These are phyloP conservation scores for Triticum urartu DNA, from an alignment of 176 grass and related monocot species.

Conservation along the genomic window DNA sequence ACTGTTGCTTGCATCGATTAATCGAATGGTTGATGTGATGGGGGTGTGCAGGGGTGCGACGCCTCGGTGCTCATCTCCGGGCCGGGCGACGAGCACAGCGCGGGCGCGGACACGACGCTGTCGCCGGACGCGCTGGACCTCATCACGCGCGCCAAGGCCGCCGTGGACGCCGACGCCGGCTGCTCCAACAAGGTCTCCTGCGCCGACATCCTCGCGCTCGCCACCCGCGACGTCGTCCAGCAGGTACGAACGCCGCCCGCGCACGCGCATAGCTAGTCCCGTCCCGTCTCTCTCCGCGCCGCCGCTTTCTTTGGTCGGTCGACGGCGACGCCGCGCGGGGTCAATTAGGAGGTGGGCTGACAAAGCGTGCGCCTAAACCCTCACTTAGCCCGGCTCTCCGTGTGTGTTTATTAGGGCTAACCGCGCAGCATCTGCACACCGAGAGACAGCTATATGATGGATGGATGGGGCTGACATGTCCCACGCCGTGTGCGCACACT, in stretches of 20 bases:
- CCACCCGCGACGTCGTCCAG: conserved; percentile 65
- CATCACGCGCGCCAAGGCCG: conserved; percentile 62
- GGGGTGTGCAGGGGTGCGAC: conserved; percentile 56
- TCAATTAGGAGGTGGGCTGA: not conserved
- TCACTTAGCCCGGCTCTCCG: not conserved
- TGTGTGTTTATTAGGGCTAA: not conserved
- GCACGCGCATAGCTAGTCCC: no score
- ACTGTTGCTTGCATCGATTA: not conserved
- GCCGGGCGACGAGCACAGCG: conserved; percentile 48
- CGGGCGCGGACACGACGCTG: conserved; percentile 61
- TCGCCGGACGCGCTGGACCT: conserved; percentile 60
- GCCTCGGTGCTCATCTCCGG: conserved; percentile 63
- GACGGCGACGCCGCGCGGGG: not conserved
- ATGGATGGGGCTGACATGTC: conserved; percentile 10
- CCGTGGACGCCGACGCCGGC: conserved; percentile 56
- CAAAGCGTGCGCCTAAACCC: not conserved
- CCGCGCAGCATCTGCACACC: not conserved
- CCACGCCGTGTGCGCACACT: not conserved
- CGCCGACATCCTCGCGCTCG: conserved; percentile 72
- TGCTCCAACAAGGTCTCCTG: conserved; percentile 78
- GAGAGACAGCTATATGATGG: conserved; percentile 31
- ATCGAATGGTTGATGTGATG: not conserved
- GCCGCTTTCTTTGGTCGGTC: not conserved
- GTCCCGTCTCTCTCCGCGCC: no score
- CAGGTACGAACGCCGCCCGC: conserved; percentile 21